Conservation (phyloP, 805 yeast genomes). For the Cyberlindnera amylophila region DNA sequence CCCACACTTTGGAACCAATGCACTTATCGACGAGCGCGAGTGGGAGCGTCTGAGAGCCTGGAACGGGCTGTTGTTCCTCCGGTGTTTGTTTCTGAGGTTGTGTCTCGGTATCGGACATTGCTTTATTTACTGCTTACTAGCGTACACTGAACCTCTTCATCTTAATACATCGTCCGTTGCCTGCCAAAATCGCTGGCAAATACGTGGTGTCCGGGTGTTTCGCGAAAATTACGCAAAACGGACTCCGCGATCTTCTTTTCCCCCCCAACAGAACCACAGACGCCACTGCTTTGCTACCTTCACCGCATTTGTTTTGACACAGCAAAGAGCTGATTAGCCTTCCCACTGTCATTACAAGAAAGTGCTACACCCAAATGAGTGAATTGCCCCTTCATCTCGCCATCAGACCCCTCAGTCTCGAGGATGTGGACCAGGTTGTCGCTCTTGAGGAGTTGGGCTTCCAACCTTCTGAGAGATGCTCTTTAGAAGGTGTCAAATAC, state of each 20-base stretch:
- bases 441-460: constrained; percentile 68
- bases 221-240: background rate
- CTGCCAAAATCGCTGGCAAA: background rate
- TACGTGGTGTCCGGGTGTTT: constrained; percentile 5
- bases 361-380: constrained; percentile 3
- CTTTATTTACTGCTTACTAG: no score
- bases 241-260: background rate
- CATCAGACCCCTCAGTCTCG: constrained; percentile 74
- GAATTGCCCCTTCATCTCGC: constrained; percentile 57
- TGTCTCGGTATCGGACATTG: no score
- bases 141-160: no score
- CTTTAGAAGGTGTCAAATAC: constrained; percentile 59
- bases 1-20: constrained; percentile 75
- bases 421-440: constrained; percentile 61
- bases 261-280: background rate
- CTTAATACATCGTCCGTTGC: no score
- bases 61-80: background rate
- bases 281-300: background rate
- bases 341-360: no score
- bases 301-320: background rate
- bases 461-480: constrained; percentile 64
- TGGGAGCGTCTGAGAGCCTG: constrained; percentile 42
- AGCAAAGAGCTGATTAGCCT: background rate
- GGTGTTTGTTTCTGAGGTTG: background rate
- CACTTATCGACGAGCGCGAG: constrained; percentile 85